A percentile compares a stretch with the other conserved stretches of the same genome.
phyloP scores from a whole-genome alignment of 2,329 filamentous ascomycete species.

The Ciborinia camelliae region DNA sequence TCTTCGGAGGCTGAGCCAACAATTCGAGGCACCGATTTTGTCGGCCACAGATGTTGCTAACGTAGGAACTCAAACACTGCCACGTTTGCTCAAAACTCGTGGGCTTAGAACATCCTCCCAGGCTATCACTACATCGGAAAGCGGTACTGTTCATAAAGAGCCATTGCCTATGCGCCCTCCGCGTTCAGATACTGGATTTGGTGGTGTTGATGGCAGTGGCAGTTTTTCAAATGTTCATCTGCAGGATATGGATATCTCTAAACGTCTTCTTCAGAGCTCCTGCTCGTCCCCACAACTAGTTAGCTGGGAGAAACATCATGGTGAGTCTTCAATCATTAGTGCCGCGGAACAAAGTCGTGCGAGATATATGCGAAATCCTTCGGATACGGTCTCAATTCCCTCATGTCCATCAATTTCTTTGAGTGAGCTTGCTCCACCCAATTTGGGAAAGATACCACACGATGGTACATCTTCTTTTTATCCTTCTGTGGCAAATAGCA shows the following conservation, averaged over 20 bases:
- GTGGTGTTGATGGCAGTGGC: constrained; percentile 33
- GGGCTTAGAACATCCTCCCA: constrained; percentile 29
- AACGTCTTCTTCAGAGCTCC: constrained; percentile 29
- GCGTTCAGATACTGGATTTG: constrained; percentile 26
- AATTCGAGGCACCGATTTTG: constrained; percentile 20
- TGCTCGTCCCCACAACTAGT: constrained; percentile 30
- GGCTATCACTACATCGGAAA: constrained; percentile 21
- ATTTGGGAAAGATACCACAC: constrained; percentile 27
- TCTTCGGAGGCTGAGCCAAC: constrained; percentile 33
- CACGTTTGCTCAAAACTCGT: constrained; percentile 28
- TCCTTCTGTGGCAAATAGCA: constrained; percentile 26
- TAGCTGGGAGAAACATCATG: constrained; percentile 25
- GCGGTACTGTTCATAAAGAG: constrained; percentile 8
- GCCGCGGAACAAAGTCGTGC: constrained; percentile 22
- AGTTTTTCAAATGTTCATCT: constrained; percentile 27
- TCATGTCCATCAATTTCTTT: constrained; percentile 19
- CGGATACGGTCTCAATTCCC: constrained; percentile 23
- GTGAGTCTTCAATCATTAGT: constrained; percentile 25
- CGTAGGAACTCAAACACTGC: constrained; percentile 19
- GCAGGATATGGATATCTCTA: constrained; percentile 35
- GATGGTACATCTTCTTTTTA: constrained; percentile 30
- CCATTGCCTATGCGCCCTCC: constrained; percentile 14
- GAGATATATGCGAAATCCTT: constrained; percentile 26
- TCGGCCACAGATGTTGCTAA: constrained; percentile 16
- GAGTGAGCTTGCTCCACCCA: constrained; percentile 29